Evolutionary conservation across 179 eudicot genomes (phyloP).

Genomic region (Sideroxylon spinosum): DNA sequence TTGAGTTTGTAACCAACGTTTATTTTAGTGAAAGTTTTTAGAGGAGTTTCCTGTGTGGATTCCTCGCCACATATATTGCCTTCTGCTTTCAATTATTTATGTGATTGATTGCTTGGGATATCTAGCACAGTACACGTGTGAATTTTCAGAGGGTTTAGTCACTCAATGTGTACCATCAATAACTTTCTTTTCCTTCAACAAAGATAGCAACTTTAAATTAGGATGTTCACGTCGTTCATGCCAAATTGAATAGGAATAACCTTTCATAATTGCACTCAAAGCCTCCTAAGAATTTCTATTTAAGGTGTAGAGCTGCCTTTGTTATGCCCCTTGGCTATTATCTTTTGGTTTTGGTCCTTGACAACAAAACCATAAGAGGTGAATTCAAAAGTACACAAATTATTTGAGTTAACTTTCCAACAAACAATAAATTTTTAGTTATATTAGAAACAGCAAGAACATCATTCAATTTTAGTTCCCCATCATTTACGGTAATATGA

Average conservation of each 20-base stretch:
- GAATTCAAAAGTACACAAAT: slow-evolving; percentile 12
- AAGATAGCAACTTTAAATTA: background rate
- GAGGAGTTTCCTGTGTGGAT: too few species aligned
- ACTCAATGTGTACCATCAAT: background rate
- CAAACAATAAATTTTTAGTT: slow-evolving; percentile 6
- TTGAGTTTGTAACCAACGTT: too few species aligned
- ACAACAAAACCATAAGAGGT: slow-evolving; percentile 6
- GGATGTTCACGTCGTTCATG: slow-evolving; percentile 13
- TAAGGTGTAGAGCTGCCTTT: slow-evolving; percentile 5
- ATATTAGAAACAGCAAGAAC: slow-evolving; percentile 9
- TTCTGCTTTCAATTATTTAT: too few species aligned
- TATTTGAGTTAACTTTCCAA: slow-evolving; percentile 4
- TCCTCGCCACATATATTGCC: too few species aligned
- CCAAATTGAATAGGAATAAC: slow-evolving; percentile 1
- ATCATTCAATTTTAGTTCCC: slow-evolving; percentile 7
- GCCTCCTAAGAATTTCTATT: background rate
- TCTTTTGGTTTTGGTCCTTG: slow-evolving; percentile 5
- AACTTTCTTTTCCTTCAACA: background rate
- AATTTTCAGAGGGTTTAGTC: background rate
- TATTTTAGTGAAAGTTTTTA: too few species aligned
- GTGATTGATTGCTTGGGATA: too few species aligned
- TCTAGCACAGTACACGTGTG: too few species aligned
- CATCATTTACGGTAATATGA: background rate
- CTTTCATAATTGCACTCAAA: slow-evolving; percentile 5
- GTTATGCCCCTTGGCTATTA: slow-evolving; percentile 13